Conservation (phyloP, 2,329 filamentous ascomycete species). For the Exophiala phaeomuriformis region DNA sequence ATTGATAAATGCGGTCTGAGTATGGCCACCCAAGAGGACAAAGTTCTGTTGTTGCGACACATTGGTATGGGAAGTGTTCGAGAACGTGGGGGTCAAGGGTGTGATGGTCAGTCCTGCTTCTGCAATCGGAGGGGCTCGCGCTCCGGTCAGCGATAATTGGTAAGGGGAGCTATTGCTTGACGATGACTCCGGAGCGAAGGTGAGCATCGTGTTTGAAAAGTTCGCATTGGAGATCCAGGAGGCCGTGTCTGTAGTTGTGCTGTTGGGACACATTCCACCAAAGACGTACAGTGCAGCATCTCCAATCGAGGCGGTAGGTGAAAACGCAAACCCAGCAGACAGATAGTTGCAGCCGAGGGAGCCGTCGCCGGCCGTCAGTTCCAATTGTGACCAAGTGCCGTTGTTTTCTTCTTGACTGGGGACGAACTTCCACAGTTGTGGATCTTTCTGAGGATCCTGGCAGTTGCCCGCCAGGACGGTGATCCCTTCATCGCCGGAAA, state of each 20-base stretch:
- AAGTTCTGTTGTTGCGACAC: constrained; percentile 69
- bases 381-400: constrained; percentile 50
- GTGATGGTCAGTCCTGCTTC: constrained; percentile 86
- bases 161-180: constrained; percentile 18
- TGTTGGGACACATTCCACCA: constrained; percentile 71
- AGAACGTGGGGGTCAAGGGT: constrained; percentile 60
- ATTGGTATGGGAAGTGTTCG: constrained; percentile 55
- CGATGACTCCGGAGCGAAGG: constrained; percentile 46
- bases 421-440: constrained; percentile 62
- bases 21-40: constrained; percentile 79
- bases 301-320: constrained; percentile 49
- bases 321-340: constrained; percentile 59
- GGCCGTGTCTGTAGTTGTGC: constrained; percentile 37
- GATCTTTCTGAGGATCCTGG: constrained; percentile 42
- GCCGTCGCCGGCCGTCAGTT: constrained; percentile 32
- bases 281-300: constrained; percentile 62
- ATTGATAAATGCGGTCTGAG: constrained; percentile 75
- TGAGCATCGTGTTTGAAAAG: constrained; percentile 75
- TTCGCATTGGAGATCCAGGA: constrained; percentile 61
- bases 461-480: constrained; percentile 71
- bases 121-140: constrained; percentile 60
- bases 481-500: constrained; percentile 58
- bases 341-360: constrained; percentile 50
- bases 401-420: constrained; percentile 39
- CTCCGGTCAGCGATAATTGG: constrained; percentile 42